phyloP scores from a whole-genome alignment of 2,329 filamentous ascomycete species.

The Thermothelomyces thermophilus region DNA sequence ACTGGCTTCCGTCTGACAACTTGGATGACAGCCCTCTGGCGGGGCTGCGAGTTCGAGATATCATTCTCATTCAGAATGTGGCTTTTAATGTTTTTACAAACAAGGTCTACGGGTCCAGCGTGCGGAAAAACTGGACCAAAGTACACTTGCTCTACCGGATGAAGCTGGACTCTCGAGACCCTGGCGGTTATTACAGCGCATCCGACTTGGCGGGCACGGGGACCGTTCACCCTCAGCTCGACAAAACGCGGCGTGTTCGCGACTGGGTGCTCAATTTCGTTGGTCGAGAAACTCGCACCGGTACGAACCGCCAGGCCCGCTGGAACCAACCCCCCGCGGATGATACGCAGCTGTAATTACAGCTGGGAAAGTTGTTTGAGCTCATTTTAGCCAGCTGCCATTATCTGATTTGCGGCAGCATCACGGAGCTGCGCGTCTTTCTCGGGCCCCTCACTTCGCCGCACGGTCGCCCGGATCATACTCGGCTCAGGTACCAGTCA shows the following conservation, averaged over 20 bases:
- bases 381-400: not conserved
- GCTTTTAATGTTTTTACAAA: slow-evolving; percentile 68
- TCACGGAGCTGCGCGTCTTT: not conserved
- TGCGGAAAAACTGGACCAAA: slow-evolving; percentile 64
- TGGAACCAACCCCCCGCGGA: slow-evolving; percentile 27
- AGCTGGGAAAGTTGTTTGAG: not conserved
- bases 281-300: slow-evolving; percentile 4
- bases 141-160: slow-evolving; percentile 59
- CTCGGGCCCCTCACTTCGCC: too few species aligned
- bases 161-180: slow-evolving; percentile 44
- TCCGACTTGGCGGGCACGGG: slow-evolving; percentile 38
- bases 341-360: slow-evolving; percentile 24
- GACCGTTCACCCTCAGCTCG: slow-evolving; percentile 43
- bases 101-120: slow-evolving; percentile 77
- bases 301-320: not conserved
- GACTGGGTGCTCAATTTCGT: slow-evolving; percentile 74
- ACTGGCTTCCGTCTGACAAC: slow-evolving; percentile 60
- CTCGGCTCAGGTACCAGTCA: not conserved
- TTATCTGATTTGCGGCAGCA: not conserved
- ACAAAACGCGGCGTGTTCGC: slow-evolving; percentile 60
- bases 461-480: slow-evolving; percentile 2
- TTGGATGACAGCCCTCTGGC: slow-evolving; percentile 30
- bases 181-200: slow-evolving; percentile 50
- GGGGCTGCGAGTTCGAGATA: slow-evolving; percentile 60
- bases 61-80: slow-evolving; percentile 73